phyloP scores from a whole-genome alignment of 1,284 basidiomycete genomes.

The Puccinia hordei region DNA sequence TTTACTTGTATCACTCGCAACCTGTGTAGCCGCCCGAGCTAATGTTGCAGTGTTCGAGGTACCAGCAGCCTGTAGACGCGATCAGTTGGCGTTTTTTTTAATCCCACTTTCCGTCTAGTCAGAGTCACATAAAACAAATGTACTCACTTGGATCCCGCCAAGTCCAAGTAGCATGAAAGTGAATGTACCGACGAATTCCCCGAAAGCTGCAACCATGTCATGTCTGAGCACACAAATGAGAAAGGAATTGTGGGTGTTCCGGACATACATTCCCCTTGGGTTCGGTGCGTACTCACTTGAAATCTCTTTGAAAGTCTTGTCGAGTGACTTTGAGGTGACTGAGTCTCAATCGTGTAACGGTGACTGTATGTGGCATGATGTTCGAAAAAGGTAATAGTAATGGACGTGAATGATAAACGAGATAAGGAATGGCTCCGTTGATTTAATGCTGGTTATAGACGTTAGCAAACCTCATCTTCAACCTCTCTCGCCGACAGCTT shows the following conservation, averaged over 20 bases:
- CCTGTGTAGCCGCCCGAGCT: constrained; percentile 16
- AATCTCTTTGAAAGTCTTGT: not conserved
- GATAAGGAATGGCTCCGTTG: not conserved
- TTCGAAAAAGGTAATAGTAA: not conserved
- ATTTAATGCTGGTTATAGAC: not conserved
- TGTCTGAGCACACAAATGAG: constrained; percentile 14
- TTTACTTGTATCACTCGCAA: not conserved
- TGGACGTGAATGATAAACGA: not conserved
- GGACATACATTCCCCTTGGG: not conserved
- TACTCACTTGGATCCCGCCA: constrained; percentile 44
- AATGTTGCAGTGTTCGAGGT: constrained; percentile 34
- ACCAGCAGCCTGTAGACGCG: constrained; percentile 37
- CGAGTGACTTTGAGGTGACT: constrained; percentile 20
- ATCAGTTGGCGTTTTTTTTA: too few relatives aligned
- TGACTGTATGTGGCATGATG: constrained; percentile 12
- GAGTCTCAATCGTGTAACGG: constrained; percentile 6
- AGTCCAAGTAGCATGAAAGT: constrained; percentile 41
- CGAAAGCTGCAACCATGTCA: constrained; percentile 43
- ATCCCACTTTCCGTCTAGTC: too few relatives aligned
- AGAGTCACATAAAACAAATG: not conserved
- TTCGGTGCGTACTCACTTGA: not conserved
- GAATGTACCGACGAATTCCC: constrained; percentile 39
- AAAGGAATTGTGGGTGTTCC: not conserved
- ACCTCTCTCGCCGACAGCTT: not conserved
- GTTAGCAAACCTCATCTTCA: not conserved